Conservation (phyloP, 1,284 basidiomycete species). For the Apiotrichum veenhuisii region DNA sequence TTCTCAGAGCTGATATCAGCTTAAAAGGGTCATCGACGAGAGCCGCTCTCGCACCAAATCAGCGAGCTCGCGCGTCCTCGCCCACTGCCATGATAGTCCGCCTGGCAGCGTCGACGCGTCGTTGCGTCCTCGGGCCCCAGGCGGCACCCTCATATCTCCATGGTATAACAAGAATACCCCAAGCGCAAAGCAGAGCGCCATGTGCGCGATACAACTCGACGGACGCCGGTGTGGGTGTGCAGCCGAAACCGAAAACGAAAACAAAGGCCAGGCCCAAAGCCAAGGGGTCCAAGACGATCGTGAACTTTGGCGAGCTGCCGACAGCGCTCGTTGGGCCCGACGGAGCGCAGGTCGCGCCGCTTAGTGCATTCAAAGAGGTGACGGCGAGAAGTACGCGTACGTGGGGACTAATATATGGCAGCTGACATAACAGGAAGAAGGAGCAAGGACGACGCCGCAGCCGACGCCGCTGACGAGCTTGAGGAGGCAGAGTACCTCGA, state of each 20-base stretch:
- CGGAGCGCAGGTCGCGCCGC: conserved; percentile 13
- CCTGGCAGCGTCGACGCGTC: conserved; percentile 6
- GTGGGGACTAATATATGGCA: not conserved
- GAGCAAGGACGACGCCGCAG: conserved; percentile 2
- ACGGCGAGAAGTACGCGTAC: not conserved
- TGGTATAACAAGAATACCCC: not conserved
- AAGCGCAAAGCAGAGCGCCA: too few relatives aligned
- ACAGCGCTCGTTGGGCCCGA: conserved; percentile 3
- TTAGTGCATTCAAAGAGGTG: conserved; percentile 3
- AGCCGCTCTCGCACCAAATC: not conserved
- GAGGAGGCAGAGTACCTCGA: conserved; percentile 18
- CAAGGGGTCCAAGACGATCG: not conserved
- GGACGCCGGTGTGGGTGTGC: not conserved
- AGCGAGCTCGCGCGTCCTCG: not conserved
- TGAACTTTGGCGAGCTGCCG: conserved; percentile 17
- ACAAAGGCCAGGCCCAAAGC: not conserved
- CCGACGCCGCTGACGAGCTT: conserved; percentile 8
- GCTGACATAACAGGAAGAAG: not conserved
- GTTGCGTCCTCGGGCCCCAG: conserved; percentile 2
- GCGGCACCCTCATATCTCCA: not conserved
- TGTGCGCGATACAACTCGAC: not conserved
- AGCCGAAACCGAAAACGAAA: not conserved
- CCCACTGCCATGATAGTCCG: conserved; percentile 5
- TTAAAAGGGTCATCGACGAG: too few relatives aligned
- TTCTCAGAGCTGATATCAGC: too few relatives aligned